Conservation (phyloP, 1,284 basidiomycete species). For the Athelia sp. region DNA sequence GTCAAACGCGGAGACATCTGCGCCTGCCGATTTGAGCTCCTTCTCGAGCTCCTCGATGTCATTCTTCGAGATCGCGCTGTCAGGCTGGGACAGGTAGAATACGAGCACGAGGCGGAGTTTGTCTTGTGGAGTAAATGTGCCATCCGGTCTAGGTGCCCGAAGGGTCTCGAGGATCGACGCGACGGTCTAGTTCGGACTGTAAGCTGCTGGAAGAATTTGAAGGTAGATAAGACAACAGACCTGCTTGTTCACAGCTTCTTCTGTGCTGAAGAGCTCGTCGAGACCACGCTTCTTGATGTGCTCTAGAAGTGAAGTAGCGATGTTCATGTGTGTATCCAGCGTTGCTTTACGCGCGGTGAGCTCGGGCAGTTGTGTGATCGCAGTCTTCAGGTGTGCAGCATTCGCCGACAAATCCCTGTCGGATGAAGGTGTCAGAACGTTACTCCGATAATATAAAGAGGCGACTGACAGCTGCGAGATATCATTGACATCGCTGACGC, state of each 20-base stretch:
- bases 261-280: slow-evolving; percentile 95
- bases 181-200: slow-evolving; percentile 49
- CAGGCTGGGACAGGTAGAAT: slow-evolving; percentile 86
- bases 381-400: slow-evolving; percentile 93
- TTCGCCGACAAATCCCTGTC: slow-evolving; percentile 89
- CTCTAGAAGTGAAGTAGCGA: slow-evolving; percentile 92
- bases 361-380: slow-evolving; percentile 97
- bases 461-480: slow-evolving; percentile 81
- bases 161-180: slow-evolving; percentile 81
- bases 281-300: slow-evolving; percentile 95
- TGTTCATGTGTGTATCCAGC: slow-evolving; percentile 99
- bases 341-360: slow-evolving; percentile 95
- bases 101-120: slow-evolving; percentile 93
- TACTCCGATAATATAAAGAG: slow-evolving; percentile 1
- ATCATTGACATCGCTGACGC: slow-evolving; percentile 94
- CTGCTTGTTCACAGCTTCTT: slow-evolving; percentile 87
- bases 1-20: slow-evolving; percentile 81
- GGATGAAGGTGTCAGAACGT: slow-evolving; percentile 6
- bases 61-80: slow-evolving; percentile 77
- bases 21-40: slow-evolving; percentile 77
- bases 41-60: slow-evolving; percentile 87
- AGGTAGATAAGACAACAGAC: slow-evolving; percentile 28
- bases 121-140: slow-evolving; percentile 71
- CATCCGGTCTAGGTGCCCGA: slow-evolving; percentile 60
- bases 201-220: too few species aligned